A percentile compares a stretch with the other conserved stretches of the same genome.
phyloP scores from a whole-genome alignment of 2,329 filamentous ascomycete genomes.

The Cephalotrichum gorgonifer region DNA sequence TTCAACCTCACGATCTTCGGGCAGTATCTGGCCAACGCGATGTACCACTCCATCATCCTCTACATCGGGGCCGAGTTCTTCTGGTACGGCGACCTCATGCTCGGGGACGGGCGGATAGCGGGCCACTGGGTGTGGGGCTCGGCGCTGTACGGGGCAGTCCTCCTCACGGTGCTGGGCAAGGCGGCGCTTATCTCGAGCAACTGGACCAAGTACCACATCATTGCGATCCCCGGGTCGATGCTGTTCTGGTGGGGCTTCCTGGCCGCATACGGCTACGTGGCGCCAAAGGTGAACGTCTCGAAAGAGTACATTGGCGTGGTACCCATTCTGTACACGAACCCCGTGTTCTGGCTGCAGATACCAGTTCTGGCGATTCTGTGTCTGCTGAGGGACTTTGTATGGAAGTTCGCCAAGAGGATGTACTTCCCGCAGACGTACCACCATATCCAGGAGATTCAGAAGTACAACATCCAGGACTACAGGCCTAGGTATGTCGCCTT shows the following conservation, averaged over 20 bases:
- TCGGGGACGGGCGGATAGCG: slow-evolving; percentile 67
- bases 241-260: slow-evolving; percentile 85
- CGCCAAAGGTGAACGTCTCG: slow-evolving; percentile 72
- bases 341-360: slow-evolving; percentile 87
- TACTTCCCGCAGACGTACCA: slow-evolving; percentile 94
- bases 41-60: slow-evolving; percentile 91
- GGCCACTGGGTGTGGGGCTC: slow-evolving; percentile 99
- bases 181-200: slow-evolving; percentile 91
- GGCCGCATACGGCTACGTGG: slow-evolving; percentile 76
- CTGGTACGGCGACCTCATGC: slow-evolving; percentile 70
- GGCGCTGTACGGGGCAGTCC: slow-evolving; percentile 85
- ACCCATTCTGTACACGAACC: slow-evolving; percentile 67
- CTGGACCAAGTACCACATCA: slow-evolving; percentile 96
- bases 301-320: slow-evolving; percentile 79
- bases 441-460: slow-evolving; percentile 98
- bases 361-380: slow-evolving; percentile 71
- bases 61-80: slow-evolving; percentile 78
- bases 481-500: slow-evolving; percentile 62
- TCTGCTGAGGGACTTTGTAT: slow-evolving; percentile 78
- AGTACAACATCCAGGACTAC: slow-evolving; percentile 99
- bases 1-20: slow-evolving; percentile 90
- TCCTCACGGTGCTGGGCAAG: slow-evolving; percentile 89
- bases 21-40: slow-evolving; percentile 86
- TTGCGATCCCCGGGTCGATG: slow-evolving; percentile 91
- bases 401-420: slow-evolving; percentile 98